These are phyloP conservation scores for Zygosaccharomyces sapae DNA, from an alignment of 1,139 yeast genomes.

Conservation along the genomic window DNA sequence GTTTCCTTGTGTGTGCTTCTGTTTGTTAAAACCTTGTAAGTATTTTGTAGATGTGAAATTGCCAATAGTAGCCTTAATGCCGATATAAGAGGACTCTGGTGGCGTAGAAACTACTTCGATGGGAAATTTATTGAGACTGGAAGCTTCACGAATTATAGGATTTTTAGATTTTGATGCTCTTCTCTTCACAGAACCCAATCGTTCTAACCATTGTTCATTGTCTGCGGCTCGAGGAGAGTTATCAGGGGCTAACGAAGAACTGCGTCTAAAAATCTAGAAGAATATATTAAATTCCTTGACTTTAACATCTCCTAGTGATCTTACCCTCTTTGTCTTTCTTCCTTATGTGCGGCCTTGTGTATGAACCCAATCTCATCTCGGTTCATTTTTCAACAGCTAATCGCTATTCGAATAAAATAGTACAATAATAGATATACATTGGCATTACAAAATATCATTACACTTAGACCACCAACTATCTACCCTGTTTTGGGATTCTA, in stretches of 20 bases:
- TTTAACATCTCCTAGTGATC: background rate
- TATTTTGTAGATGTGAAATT: slow-evolving; percentile 38
- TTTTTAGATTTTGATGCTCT: background rate
- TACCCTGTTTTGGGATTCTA: background rate
- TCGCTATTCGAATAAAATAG: background rate
- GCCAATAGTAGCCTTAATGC: slow-evolving; percentile 38
- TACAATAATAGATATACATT: slow-evolving; percentile 1
- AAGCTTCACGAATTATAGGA: slow-evolving; percentile 11
- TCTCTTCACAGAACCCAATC: slow-evolving; percentile 18
- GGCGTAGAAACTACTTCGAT: slow-evolving; percentile 22
- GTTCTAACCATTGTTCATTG: slow-evolving; percentile 45
- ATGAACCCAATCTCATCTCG: background rate
- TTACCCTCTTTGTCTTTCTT: background rate
- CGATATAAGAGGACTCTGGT: slow-evolving; percentile 31
- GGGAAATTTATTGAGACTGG: slow-evolving; percentile 12
- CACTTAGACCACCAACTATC: background rate
- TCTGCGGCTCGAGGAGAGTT: slow-evolving; percentile 47
- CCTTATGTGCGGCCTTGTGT: background rate
- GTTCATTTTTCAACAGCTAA: slow-evolving; percentile 1
- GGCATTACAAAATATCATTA: background rate
- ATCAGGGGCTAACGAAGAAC: slow-evolving; percentile 36
- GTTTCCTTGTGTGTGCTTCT: slow-evolving; percentile 37
- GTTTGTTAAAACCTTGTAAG: slow-evolving; percentile 38
- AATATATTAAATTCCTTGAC: background rate
- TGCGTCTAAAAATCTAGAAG: slow-evolving; percentile 6